Percentiles rank a stretch among this genome's conserved stretches.
Conservation (phyloP, 768 basidiomycete species). For the Pleurotus ostreatus region DNA sequence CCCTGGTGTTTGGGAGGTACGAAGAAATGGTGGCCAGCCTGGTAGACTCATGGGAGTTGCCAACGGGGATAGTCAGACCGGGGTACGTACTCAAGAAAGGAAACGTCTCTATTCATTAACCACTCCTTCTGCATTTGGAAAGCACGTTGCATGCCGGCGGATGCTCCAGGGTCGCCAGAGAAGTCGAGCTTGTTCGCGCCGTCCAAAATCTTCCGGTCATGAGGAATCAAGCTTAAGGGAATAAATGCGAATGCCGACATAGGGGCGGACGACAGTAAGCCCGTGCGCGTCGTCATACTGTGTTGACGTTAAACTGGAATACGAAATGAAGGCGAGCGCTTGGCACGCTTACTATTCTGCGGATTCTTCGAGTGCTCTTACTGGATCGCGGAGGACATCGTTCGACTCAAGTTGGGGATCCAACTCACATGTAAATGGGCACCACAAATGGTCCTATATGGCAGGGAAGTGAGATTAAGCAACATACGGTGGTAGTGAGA, state of each 20-base stretch:
- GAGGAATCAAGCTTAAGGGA: not conserved
- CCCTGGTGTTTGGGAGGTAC: not conserved
- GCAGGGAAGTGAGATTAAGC: no score
- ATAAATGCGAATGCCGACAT: conserved; percentile 7
- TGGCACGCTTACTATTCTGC: not conserved
- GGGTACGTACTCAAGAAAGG: not conserved
- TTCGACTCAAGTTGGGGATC: not conserved
- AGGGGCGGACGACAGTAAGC: not conserved
- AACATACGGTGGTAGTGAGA: no score
- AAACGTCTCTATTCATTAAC: not conserved
- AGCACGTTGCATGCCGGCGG: not conserved
- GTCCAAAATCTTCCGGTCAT: not conserved
- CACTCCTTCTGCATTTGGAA: not conserved
- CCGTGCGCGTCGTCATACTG: not conserved
- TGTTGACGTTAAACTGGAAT: no score
- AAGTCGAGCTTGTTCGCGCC: not conserved
- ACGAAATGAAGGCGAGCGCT: not conserved
- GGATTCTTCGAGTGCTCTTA: conserved; percentile 3
- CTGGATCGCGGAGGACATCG: conserved; percentile 2
- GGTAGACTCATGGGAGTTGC: not conserved
- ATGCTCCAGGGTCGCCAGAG: not conserved
- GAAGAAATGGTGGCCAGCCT: not conserved
- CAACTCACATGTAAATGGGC: conserved; percentile 5
- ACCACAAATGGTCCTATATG: conserved; percentile 2
- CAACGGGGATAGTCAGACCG: no score